phyloP scores from a whole-genome alignment of 2,329 filamentous ascomycete species.

The Colletotrichum caudatum region DNA sequence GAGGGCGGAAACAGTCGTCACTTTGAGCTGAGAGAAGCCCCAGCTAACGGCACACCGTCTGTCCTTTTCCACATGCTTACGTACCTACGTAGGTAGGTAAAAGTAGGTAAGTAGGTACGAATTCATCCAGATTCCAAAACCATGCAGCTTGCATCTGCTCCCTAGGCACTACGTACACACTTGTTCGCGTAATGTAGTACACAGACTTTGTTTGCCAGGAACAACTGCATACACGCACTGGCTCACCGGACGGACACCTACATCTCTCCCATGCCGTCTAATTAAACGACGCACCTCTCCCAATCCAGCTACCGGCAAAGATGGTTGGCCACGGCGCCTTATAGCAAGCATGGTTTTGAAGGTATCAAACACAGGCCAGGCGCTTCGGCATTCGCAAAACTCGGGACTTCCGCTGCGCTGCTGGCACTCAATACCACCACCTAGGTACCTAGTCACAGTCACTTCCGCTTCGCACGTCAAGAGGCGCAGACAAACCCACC shows the following conservation, averaged over 20 bases:
- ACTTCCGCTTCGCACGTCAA: constrained; percentile 3
- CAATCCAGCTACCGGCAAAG: not conserved
- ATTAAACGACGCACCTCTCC: not conserved
- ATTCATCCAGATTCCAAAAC: not conserved
- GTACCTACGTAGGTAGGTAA: too few relatives aligned
- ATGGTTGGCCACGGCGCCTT: not conserved
- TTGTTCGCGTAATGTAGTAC: not conserved
- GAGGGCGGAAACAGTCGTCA: not conserved
- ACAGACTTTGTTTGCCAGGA: not conserved
- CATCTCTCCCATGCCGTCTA: not conserved
- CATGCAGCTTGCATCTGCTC: not conserved
- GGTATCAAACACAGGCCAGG: not conserved
- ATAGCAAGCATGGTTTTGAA: not conserved
- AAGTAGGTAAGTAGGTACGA: too few relatives aligned
- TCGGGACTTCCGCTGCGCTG: constrained; percentile 2
- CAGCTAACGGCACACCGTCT: not conserved
- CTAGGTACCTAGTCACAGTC: not conserved
- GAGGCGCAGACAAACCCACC: constrained; percentile 24
- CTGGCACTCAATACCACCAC: not conserved
- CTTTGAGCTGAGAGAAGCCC: not conserved
- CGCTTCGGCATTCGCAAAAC: not conserved
- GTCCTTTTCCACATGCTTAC: too few relatives aligned
- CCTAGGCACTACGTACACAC: not conserved
- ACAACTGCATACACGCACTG: not conserved
- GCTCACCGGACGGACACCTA: not conserved